Percentiles rank a stretch among this genome's conserved stretches.
Conservation (phyloP, 1,284 basidiomycete genomes). For the Malassezia furfur region DNA sequence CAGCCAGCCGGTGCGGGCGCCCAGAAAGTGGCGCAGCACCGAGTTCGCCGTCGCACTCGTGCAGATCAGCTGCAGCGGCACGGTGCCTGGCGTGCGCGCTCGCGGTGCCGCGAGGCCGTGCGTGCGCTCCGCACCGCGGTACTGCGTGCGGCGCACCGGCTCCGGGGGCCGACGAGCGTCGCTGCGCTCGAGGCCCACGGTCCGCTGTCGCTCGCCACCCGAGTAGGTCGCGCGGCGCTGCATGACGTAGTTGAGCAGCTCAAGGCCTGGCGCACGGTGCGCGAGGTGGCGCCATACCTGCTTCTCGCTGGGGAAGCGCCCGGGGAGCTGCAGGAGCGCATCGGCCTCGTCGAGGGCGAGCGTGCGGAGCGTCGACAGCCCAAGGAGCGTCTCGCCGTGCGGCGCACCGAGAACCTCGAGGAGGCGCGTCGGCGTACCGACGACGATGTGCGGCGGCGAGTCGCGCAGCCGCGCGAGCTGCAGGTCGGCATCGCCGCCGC, state of each 20-base stretch:
- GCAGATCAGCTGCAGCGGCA: constrained; percentile 38
- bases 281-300: constrained; percentile 36
- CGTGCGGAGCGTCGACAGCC: constrained; percentile 31
- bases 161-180: constrained; percentile 24
- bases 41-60: constrained; percentile 44
- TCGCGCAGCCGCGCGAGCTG: constrained; percentile 25
- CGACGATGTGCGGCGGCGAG: constrained; percentile 36
- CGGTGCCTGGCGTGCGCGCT: constrained; percentile 16
- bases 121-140: constrained; percentile 25
- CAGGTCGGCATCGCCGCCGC: constrained; percentile 21
- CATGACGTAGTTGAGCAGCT: constrained; percentile 37
- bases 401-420: constrained; percentile 29
- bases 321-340: constrained; percentile 39
- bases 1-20: constrained; percentile 44
- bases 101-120: constrained; percentile 20
- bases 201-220: constrained; percentile 29
- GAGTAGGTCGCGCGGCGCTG: constrained; percentile 30
- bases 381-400: constrained; percentile 27
- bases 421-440: constrained; percentile 39
- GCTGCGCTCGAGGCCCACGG: constrained; percentile 35
- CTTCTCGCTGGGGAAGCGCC: constrained; percentile 37
- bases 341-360: constrained; percentile 44
- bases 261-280: constrained; percentile 36
- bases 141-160: constrained; percentile 26
- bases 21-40: constrained; percentile 44